Conservation (phyloP, 441 rosid species). For the Gossypium aridum region DNA sequence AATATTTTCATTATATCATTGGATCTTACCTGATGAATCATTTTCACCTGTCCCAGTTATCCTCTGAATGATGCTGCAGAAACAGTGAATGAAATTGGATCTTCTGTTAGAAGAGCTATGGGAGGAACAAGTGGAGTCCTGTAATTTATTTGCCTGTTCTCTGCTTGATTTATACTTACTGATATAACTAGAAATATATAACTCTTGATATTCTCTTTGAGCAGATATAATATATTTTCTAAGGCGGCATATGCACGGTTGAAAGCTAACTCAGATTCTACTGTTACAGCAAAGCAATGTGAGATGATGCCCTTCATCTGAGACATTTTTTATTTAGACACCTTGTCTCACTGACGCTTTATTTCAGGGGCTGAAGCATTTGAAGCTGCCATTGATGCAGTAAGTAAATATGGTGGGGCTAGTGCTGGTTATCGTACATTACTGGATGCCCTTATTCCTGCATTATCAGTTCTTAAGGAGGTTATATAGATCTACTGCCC, state of each 20-base stretch:
- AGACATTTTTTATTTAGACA: not conserved
- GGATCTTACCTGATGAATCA: constrained; percentile 4
- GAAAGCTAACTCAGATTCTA: constrained; percentile 47
- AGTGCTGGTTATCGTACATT: constrained; percentile 83
- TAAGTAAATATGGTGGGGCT: constrained; percentile 94
- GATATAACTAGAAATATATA: not conserved
- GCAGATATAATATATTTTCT: constrained; percentile 74
- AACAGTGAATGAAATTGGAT: constrained; percentile 85
- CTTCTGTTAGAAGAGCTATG: constrained; percentile 80
- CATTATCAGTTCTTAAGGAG: constrained; percentile 76
- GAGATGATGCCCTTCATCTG: constrained; percentile 29
- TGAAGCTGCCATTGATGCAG: constrained; percentile 74
- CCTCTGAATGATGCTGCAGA: constrained; percentile 90
- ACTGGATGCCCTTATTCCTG: constrained; percentile 93
- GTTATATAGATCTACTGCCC: constrained; percentile 22
- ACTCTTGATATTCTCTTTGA: constrained; percentile 9
- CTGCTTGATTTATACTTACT: constrained; percentile 11
- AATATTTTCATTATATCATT: not conserved
- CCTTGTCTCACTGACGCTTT: constrained; percentile 11
- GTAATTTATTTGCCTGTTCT: constrained; percentile 32
- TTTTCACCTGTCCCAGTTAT: constrained; percentile 50
- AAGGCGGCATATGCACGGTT: constrained; percentile 83
- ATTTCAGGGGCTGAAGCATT: constrained; percentile 82
- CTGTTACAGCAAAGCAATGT: constrained; percentile 68
- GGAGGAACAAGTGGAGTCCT: constrained; percentile 97